Base-by-base conservation (phyloP, 352 stramenopile species). In the Plasmopara muralis region DNA sequence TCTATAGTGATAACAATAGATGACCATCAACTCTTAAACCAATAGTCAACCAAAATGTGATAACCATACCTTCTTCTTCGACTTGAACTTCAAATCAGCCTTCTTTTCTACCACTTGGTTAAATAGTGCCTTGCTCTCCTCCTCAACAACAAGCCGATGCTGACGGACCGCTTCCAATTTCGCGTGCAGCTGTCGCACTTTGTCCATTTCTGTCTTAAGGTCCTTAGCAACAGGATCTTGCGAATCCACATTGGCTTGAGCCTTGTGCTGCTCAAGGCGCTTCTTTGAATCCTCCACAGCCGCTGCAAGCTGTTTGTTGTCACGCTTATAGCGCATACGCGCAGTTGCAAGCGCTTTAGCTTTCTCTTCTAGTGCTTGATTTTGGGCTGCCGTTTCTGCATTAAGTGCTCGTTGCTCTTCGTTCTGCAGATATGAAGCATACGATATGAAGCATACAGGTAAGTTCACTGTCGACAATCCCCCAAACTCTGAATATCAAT, bases 41-140 rank as follows among this genome's bases (percentile, higher is more conserved):
- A 15, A 6, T 41, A 41, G n/a, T 29, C 13, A 33, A 25, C 16
- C 38, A 28, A 15, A 2, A 9, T 13, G 37, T 31, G 20, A 29
- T n/a, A 15, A 45, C 14, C 38, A 35, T 66, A 85, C 76, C 76
- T 91, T 91, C 55, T 89, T 86, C 67, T 93, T 93, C 8, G 80
- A 91, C 68, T 93, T 86, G 61, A 93, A 88, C 51, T 90, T 89
- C 47, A 93, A 56, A 55, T 93, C 83, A 38, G 83, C 83, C 62
- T 93, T 93, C 71, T 90, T 91, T 60, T 93, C 81, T 30, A 93
- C 83, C 41, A 93, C 83, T 67, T 87, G 74, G 55, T 87, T 93
- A 71, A 89, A 93, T 65, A 93, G 72, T 55, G 83, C 77, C 64
- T 93, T 93, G 72, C 83, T 90, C 56, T 93, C 83, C 55, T 93